phyloP scores from a whole-genome alignment of 495 filamentous ascomycete genomes.

The Baudoinia panamericana region DNA sequence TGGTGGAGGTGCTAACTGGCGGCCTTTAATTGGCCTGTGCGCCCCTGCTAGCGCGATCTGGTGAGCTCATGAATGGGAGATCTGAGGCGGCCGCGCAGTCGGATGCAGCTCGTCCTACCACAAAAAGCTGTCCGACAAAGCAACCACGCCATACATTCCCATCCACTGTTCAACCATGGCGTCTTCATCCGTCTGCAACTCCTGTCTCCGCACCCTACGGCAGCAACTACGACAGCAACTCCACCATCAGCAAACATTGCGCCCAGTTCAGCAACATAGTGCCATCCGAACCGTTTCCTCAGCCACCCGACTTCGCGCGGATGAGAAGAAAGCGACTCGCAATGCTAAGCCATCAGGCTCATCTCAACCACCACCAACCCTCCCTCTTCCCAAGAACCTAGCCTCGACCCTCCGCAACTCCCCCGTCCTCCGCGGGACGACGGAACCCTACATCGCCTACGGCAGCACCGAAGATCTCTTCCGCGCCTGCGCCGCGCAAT shows the following conservation, averaged over 20 bases:
- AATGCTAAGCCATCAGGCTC: not conserved
- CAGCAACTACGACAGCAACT: not conserved
- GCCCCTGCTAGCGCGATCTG: constrained; percentile 4
- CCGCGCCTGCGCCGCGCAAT: constrained; percentile 61
- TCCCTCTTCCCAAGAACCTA: not conserved
- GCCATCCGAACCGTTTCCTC: not conserved
- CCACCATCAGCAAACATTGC: not conserved
- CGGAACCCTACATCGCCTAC: constrained; percentile 51
- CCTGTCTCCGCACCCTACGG: not conserved
- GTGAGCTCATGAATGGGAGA: constrained; percentile 9
- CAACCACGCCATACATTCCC: not conserved
- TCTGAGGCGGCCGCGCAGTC: constrained; percentile 2
- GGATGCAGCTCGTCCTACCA: constrained; percentile 5
- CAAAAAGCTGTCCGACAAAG: constrained; percentile 4
- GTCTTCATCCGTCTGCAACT: not conserved
- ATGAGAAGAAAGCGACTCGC: not conserved
- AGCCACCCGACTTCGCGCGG: not conserved
- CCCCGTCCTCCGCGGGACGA: constrained; percentile 8
- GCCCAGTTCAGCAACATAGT: not conserved
- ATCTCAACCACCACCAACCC: not conserved
- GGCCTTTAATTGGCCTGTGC: not conserved
- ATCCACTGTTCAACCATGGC: not conserved
- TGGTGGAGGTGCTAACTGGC: too few relatives aligned
- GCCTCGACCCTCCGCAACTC: constrained; percentile 11
- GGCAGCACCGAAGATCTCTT: constrained; percentile 65